These are phyloP conservation scores for Mycosphaerelloides madeirae DNA, from an alignment of 2,329 filamentous ascomycete genomes.

Conservation along the genomic window DNA sequence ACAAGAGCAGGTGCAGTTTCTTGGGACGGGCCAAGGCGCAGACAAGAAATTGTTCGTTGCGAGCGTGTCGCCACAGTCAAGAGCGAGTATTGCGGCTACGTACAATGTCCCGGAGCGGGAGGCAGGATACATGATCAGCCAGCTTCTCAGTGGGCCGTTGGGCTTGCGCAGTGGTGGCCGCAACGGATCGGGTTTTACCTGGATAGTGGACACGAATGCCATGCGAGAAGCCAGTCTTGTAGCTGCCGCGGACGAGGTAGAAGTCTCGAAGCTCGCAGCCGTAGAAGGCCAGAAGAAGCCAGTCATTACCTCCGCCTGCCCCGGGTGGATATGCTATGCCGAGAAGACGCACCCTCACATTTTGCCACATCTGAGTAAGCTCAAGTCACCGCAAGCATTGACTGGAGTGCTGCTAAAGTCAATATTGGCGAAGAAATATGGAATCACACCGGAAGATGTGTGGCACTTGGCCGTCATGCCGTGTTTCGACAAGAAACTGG, in stretches of 20 bases:
- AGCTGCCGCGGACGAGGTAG: conserved; percentile 46
- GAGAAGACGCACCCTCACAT: conserved; percentile 97
- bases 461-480: conserved; percentile 98
- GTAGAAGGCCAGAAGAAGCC: conserved; percentile 52
- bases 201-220: conserved; percentile 85
- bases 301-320: conserved; percentile 83
- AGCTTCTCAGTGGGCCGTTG: conserved; percentile 65
- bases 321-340: conserved; percentile 97
- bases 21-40: conserved; percentile 2
- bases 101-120: conserved; percentile 68
- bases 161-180: conserved; percentile 67
- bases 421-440: conserved; percentile 66
- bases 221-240: conserved; percentile 80
- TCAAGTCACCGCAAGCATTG: conserved; percentile 92
- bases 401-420: conserved; percentile 89
- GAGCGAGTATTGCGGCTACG: conserved; percentile 82
- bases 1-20: conserved; percentile 7
- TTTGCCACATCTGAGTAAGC: conserved; percentile 78
- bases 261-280: conserved; percentile 32
- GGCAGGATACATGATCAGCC: conserved; percentile 76
- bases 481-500: conserved; percentile 98
- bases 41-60: conserved; percentile 80
- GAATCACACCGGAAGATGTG: conserved; percentile 71
- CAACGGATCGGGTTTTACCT: conserved; percentile 73
- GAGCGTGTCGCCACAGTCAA: conserved; percentile 84